Conservation (phyloP, 2,329 filamentous ascomycete species). For the Zasmidium angulare region DNA sequence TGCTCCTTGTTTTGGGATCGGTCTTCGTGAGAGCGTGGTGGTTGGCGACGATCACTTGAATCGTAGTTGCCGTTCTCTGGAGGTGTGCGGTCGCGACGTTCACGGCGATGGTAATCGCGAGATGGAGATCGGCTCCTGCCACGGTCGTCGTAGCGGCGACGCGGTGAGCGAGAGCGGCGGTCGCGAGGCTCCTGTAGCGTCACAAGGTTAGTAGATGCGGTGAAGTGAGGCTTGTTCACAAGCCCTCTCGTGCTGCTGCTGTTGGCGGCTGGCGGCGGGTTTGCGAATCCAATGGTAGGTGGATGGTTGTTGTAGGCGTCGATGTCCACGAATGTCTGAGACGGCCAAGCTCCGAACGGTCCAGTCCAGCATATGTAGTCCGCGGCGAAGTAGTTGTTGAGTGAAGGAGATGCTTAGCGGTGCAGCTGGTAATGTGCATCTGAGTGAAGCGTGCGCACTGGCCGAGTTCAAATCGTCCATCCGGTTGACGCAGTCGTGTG, state of each 20-base stretch:
- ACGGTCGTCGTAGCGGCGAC: slow-evolving; percentile 47
- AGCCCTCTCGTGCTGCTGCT: neutral
- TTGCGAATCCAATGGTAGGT: neutral
- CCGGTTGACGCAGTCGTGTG: too few relatives aligned
- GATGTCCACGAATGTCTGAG: too few relatives aligned
- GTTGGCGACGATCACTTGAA: slow-evolving; percentile 55
- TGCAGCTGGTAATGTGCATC: too few relatives aligned
- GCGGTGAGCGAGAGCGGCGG: slow-evolving; percentile 5
- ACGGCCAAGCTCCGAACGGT: too few relatives aligned
- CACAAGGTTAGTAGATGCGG: neutral
- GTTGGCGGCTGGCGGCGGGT: neutral
- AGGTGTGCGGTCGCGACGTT: slow-evolving; percentile 63
- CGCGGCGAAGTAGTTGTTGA: too few relatives aligned
- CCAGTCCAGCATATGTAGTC: too few relatives aligned
- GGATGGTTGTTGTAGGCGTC: too few relatives aligned
- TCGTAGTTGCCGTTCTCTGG: slow-evolving; percentile 71
- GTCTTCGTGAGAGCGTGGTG: slow-evolving; percentile 73
- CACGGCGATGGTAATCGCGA: slow-evolving; percentile 40
- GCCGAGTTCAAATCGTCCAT: too few relatives aligned
- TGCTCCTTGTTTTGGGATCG: slow-evolving; percentile 80
- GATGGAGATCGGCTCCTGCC: slow-evolving; percentile 24
- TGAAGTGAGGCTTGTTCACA: neutral
- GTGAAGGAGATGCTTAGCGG: too few relatives aligned
- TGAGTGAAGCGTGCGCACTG: too few relatives aligned
- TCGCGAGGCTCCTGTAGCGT: neutral